phyloP scores from a whole-genome alignment of 345 rosid genomes.

The Abelmoschus esculentus region DNA sequence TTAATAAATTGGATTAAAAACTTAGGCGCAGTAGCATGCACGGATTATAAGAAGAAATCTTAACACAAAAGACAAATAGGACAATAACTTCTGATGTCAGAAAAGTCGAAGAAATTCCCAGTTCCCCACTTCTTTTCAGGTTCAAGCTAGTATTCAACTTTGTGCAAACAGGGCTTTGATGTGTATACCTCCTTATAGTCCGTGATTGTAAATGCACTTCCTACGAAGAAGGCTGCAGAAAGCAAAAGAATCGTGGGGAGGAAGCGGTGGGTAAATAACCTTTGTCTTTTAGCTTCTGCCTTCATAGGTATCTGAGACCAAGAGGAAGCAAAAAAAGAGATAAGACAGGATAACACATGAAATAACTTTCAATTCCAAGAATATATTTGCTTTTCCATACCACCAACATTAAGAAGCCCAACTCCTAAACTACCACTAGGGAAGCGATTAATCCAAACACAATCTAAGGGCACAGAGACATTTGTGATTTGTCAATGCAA shows the following conservation, averaged over 20 bases:
- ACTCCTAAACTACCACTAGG: background rate
- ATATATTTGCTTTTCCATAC: background rate
- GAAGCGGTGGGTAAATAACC: conserved; percentile 24
- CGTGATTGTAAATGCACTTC: conserved; percentile 35
- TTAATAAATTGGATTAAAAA: background rate
- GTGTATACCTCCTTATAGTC: conserved; percentile 37
- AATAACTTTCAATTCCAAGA: background rate
- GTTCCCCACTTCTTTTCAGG: background rate
- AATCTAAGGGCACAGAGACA: background rate
- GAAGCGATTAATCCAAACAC: background rate
- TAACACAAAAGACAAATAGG: background rate
- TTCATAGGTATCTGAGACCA: conserved; percentile 26
- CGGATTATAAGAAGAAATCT: background rate
- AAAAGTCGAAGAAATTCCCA: background rate
- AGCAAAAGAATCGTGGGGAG: conserved; percentile 32
- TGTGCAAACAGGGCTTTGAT: background rate
- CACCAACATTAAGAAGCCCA: background rate
- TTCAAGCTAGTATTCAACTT: conserved; percentile 1
- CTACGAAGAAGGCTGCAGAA: conserved; percentile 36
- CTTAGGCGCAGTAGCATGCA: background rate
- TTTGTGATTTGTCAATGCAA: background rate
- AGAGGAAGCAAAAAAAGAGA: background rate
- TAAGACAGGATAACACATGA: background rate
- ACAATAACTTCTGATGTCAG: background rate
- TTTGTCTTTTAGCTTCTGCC: conserved; percentile 29